Evolutionary conservation across 1,284 basidiomycete genomes (phyloP).

Genomic region (Fomitopsis pinicola): DNA sequence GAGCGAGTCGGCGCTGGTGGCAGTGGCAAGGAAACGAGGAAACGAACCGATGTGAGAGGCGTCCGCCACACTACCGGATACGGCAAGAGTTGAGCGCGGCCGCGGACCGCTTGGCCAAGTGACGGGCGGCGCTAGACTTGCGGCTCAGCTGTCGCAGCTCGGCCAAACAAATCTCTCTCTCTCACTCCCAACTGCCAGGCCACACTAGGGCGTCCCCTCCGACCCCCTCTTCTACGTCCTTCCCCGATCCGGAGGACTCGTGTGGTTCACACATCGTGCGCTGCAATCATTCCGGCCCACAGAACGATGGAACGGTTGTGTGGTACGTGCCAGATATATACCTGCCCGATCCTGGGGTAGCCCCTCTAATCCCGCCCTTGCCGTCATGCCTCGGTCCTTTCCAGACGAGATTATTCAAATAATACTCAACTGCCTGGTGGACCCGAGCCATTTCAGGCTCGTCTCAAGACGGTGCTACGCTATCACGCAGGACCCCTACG

Average conservation of each 20-base stretch:
- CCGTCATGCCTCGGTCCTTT: conserved; percentile 3
- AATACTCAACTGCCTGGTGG: conserved; percentile 64
- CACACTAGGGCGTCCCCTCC: background rate
- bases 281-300: background rate
- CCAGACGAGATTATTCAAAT: conserved; percentile 69
- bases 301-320: conserved; percentile 55
- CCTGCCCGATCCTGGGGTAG: conserved; percentile 2
- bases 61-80: conserved; percentile 2
- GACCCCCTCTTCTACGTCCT: conserved; percentile 8
- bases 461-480: conserved; percentile 52
- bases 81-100: conserved; percentile 21
- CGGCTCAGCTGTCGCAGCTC: conserved; percentile 15
- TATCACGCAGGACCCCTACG: conserved; percentile 70
- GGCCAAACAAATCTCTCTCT: conserved; percentile 9
- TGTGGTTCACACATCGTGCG: background rate
- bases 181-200: conserved; percentile 1
- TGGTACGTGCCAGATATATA: conserved; percentile 38
- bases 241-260: background rate
- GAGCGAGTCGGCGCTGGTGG: background rate
- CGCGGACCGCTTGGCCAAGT: conserved; percentile 1
- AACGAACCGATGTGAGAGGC: background rate
- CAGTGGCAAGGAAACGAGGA: background rate
- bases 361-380: conserved; percentile 6
- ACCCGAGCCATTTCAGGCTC: conserved; percentile 55
- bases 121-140: conserved; percentile 1